Evolutionary conservation across 2,329 filamentous ascomycete genomes (phyloP).

Genomic region (Nemania sp.): DNA sequence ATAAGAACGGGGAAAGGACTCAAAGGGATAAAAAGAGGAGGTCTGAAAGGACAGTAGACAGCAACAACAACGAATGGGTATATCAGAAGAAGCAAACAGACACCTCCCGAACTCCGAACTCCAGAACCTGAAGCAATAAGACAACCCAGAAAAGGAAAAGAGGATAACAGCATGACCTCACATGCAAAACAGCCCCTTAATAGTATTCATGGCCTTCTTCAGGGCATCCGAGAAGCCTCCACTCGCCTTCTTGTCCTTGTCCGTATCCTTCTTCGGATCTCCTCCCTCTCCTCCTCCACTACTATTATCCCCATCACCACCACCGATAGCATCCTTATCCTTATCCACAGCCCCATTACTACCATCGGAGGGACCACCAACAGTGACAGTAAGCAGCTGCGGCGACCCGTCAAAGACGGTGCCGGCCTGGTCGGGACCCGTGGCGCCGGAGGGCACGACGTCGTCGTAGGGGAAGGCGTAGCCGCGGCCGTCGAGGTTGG

Average conservation of each 20-base stretch:
- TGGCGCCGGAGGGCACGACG: slow-evolving; percentile 57
- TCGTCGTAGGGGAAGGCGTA: slow-evolving; percentile 77
- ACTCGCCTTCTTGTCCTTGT: slow-evolving; percentile 22
- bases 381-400: slow-evolving; percentile 56
- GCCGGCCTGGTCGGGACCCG: slow-evolving; percentile 60
- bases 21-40: not conserved
- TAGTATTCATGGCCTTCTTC: slow-evolving; percentile 12
- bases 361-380: slow-evolving; percentile 49
- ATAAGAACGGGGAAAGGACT: not conserved
- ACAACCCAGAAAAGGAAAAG: not conserved
- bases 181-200: slow-evolving; percentile 19
- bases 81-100: slow-evolving; percentile 4
- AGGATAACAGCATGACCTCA: not conserved
- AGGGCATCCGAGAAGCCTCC: slow-evolving; percentile 17
- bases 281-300: slow-evolving; percentile 25
- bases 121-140: too few species aligned
- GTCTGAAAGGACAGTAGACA: not conserved
- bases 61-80: slow-evolving; percentile 14
- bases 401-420: slow-evolving; percentile 62
- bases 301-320: slow-evolving; percentile 23
- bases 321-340: not conserved
- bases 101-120: slow-evolving; percentile 4
- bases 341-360: slow-evolving; percentile 4
- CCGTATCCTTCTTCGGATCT: too few species aligned
- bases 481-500: slow-evolving; percentile 61